phyloP scores from a whole-genome alignment of 2,329 filamentous ascomycete genomes.

The Chaetomiaceae sp. region DNA sequence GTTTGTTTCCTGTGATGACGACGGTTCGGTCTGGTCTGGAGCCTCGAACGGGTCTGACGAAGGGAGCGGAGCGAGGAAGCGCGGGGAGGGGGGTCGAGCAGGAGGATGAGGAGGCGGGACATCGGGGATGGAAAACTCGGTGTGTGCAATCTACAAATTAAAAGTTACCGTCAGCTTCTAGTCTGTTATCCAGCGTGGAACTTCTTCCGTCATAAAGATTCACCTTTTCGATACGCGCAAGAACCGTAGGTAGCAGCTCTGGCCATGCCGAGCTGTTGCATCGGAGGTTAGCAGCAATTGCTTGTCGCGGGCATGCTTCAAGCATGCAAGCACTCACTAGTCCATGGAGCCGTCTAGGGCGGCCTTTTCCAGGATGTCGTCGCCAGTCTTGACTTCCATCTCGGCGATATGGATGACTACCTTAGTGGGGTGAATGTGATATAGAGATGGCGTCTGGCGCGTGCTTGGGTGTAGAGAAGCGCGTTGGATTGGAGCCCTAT shows the following conservation, averaged over 20 bases:
- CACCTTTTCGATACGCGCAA: conserved; percentile 64
- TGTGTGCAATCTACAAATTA: conserved; percentile 73
- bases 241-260: conserved; percentile 57
- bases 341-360: conserved; percentile 51
- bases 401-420: conserved; percentile 27
- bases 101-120: conserved; percentile 42
- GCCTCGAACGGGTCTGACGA: conserved; percentile 41
- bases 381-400: conserved; percentile 55
- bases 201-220: too few species aligned
- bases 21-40: conserved; percentile 37
- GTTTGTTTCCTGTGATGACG: conserved; percentile 54
- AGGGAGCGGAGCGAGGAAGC: conserved; percentile 43
- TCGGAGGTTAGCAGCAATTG: conserved; percentile 11
- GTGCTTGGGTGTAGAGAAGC: conserved; percentile 11
- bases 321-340: conserved; percentile 43
- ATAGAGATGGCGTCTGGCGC: conserved; percentile 10
- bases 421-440: conserved; percentile 14
- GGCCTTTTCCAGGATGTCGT: conserved; percentile 45
- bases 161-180: too few species aligned
- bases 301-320: not conserved
- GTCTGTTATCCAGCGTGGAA: too few species aligned
- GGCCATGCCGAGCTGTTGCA: conserved; percentile 63
- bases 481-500: not conserved
- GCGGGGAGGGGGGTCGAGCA: conserved; percentile 38
- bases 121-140: conserved; percentile 70